These are phyloP conservation scores for Ophiorrhiza pumila DNA, from an alignment of 257 asterid genomes.

Conservation along the genomic window DNA sequence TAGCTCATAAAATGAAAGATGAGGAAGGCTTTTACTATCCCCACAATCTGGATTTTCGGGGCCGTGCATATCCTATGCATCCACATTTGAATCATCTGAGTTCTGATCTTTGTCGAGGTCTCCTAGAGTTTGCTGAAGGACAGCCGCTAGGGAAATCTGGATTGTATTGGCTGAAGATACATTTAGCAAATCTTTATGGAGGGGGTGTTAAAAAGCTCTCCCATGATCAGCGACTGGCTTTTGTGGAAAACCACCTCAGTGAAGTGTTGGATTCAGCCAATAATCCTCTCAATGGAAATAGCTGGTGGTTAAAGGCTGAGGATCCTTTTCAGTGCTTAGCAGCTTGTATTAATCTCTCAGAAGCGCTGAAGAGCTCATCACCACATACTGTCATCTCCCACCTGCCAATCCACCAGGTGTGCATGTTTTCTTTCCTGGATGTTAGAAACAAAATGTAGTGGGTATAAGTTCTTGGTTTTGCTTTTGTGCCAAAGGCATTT, in stretches of 20 bases:
- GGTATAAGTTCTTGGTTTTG: not conserved
- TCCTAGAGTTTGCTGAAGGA: constrained; percentile 96
- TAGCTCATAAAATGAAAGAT: constrained; percentile 88
- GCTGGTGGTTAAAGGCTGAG: constrained; percentile 95
- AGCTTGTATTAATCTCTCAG: constrained; percentile 82
- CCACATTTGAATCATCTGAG: constrained; percentile 92
- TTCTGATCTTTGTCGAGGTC: constrained; percentile 93
- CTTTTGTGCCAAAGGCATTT: not conserved
- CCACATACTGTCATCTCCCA: constrained; percentile 82
- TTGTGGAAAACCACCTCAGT: constrained; percentile 67
- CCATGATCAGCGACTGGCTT: constrained; percentile 74
- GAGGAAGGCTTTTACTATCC: constrained; percentile 97
- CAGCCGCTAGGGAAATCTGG: constrained; percentile 83
- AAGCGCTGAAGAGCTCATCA: constrained; percentile 78
- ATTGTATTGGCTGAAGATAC: constrained; percentile 79
- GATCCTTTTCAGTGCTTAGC: constrained; percentile 97
- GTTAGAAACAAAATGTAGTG: not conserved
- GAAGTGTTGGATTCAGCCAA: constrained; percentile 88
- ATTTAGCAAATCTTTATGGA: constrained; percentile 86
- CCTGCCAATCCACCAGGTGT: constrained; percentile 90
- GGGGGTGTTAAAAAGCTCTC: constrained; percentile 89
- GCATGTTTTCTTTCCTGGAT: constrained; percentile 11
- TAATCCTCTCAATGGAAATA: constrained; percentile 68
- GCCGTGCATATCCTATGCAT: constrained; percentile 99
- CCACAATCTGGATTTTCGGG: constrained; percentile 96